A percentile compares a stretch with the other conserved stretches of the same genome.
Evolutionary conservation across 441 rosid species (phyloP).

Genomic region (Populus tomentosa): DNA sequence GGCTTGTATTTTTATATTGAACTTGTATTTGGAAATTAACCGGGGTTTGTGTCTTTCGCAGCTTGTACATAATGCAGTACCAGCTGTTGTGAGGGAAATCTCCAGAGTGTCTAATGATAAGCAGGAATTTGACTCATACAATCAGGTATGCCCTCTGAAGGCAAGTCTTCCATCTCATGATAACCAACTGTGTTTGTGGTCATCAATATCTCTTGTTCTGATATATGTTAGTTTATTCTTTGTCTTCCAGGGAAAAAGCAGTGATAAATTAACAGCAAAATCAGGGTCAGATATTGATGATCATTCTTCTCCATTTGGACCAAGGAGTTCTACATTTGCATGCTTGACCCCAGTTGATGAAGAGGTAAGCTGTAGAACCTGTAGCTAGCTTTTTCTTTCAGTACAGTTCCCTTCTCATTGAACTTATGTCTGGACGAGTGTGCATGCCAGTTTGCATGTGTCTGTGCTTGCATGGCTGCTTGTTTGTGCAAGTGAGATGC

Average conservation of each 20-base stretch:
- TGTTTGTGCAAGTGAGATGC: not conserved
- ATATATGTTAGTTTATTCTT: constrained; percentile 6
- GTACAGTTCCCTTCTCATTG: not conserved
- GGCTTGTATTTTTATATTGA: constrained; percentile 16
- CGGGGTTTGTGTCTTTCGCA: constrained; percentile 22
- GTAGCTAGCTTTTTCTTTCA: not conserved
- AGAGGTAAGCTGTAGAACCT: constrained; percentile 52
- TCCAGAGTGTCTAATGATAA: constrained; percentile 49
- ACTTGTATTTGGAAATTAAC: constrained; percentile 18
- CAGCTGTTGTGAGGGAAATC: constrained; percentile 58
- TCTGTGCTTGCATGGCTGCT: not conserved
- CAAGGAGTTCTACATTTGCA: constrained; percentile 39
- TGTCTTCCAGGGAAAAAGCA: constrained; percentile 43
- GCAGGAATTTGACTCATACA: constrained; percentile 41
- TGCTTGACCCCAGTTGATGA: constrained; percentile 49
- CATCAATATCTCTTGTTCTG: not conserved
- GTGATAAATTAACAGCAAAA: constrained; percentile 50
- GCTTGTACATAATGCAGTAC: constrained; percentile 67
- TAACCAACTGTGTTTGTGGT: constrained; percentile 3
- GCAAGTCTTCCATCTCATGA: constrained; percentile 23
- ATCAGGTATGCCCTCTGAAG: constrained; percentile 47
- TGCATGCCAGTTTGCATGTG: not conserved
- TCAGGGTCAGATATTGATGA: constrained; percentile 66
- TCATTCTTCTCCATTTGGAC: constrained; percentile 44
- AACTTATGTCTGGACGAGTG: not conserved